A percentile compares a stretch with the other conserved stretches of the same genome.
These are phyloP conservation scores for Tuber brumale DNA, from an alignment of 495 filamentous ascomycete species.

Conservation along the genomic window DNA sequence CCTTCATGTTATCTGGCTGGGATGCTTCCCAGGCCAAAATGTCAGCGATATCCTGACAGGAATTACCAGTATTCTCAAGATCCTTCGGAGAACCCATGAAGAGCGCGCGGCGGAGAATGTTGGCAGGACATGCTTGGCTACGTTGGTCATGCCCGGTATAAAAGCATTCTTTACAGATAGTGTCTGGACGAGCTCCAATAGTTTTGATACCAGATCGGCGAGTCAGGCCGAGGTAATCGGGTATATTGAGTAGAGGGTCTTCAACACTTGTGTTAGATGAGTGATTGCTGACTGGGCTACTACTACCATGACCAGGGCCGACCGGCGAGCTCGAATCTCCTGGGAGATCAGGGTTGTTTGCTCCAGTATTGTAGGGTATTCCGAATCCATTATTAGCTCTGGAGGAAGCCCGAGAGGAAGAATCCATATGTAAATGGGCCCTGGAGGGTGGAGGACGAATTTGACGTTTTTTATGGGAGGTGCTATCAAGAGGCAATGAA, in stretches of 20 bases:
- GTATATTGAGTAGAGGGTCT: neutral
- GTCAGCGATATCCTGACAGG: neutral
- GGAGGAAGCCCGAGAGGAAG: neutral
- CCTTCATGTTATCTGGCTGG: neutral
- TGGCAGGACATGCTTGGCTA: constrained; percentile 23
- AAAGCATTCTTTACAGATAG: constrained; percentile 29
- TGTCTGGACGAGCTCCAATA: constrained; percentile 22
- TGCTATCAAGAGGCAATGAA: too few species aligned
- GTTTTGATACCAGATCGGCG: constrained; percentile 4
- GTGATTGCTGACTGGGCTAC: neutral
- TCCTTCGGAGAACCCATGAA: neutral
- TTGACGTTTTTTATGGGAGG: neutral
- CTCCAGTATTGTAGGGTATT: neutral
- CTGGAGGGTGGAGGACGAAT: neutral
- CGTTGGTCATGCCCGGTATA: constrained; percentile 31
- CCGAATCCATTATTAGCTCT: neutral
- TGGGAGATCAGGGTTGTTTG: neutral
- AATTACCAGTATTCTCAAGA: neutral
- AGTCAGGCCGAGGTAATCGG: neutral
- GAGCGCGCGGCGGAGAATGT: constrained; percentile 6
- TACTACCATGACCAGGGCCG: neutral
- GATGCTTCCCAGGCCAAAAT: neutral
- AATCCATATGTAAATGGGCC: neutral
- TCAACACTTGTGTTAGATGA: neutral
- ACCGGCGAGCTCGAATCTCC: neutral